Percentiles rank a stretch among this genome's conserved stretches.
Evolutionary conservation across 495 filamentous ascomycete genomes (phyloP).

Genomic region (Daldinia childiae): DNA sequence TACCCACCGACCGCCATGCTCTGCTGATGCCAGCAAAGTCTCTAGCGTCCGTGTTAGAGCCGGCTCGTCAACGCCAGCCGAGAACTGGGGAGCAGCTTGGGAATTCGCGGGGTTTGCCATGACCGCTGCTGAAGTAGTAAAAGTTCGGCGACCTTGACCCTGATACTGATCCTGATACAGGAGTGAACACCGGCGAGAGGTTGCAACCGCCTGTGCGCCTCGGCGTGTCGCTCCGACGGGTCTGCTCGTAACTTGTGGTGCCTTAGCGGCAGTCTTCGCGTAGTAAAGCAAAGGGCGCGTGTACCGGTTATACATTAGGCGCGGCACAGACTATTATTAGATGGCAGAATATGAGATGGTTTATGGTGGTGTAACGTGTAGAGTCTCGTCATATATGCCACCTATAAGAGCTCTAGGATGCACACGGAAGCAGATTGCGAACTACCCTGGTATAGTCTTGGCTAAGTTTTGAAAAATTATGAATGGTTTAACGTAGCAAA

Average conservation of each 20-base stretch:
- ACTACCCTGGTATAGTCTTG: conserved; percentile 18
- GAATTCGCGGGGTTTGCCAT: conserved; percentile 14
- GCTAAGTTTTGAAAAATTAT: neutral
- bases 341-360: neutral
- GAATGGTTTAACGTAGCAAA: neutral
- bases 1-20: conserved; percentile 59
- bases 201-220: conserved; percentile 4
- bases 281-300: conserved; percentile 24
- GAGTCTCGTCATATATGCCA: conserved; percentile 1
- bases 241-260: conserved; percentile 11
- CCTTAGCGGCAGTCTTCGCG: conserved; percentile 3
- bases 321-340: conserved; percentile 30
- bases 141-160: conserved; percentile 3
- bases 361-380: conserved; percentile 25
- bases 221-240: conserved; percentile 2
- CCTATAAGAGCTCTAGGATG: neutral
- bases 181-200: conserved; percentile 7
- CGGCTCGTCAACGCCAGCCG: conserved; percentile 45
- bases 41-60: conserved; percentile 38
- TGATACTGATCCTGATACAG: neutral
- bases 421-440: conserved; percentile 36
- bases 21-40: conserved; percentile 43
- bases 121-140: conserved; percentile 6
- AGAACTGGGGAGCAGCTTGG: conserved; percentile 38
- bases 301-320: conserved; percentile 31